phyloP scores from a whole-genome alignment of 2,329 filamentous ascomycete genomes.

The Cadophora malorum region DNA sequence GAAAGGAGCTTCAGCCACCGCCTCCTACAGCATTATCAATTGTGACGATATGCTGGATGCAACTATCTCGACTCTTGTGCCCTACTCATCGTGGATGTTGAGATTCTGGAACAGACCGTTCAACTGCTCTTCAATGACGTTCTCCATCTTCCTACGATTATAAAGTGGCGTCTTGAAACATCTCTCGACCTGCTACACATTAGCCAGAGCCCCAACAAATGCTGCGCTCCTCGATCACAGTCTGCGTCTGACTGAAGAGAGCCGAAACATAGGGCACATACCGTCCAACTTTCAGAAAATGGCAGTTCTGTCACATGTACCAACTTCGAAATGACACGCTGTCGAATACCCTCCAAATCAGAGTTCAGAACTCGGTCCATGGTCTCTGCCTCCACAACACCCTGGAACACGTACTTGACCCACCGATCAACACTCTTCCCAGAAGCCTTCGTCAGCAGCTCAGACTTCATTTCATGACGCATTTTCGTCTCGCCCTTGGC shows the following conservation, averaged over 20 bases:
- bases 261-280: neutral
- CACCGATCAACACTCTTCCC: slow-evolving; percentile 15
- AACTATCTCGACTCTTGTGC: no score
- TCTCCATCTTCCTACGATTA: neutral
- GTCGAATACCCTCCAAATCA: neutral
- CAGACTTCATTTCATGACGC: neutral
- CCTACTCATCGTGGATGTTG: slow-evolving; percentile 1
- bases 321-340: slow-evolving; percentile 15
- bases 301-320: slow-evolving; percentile 13
- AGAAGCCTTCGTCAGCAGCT: slow-evolving; percentile 6
- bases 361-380: neutral
- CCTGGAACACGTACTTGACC: slow-evolving; percentile 16
- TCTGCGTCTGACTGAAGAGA: neutral
- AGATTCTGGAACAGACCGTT: slow-evolving; percentile 4
- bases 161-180: neutral
- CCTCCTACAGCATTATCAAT: neutral
- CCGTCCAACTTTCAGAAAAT: slow-evolving; percentile 12
- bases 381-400: neutral
- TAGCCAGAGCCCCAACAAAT: neutral
- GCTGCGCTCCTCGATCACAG: neutral
- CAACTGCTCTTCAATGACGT: slow-evolving; percentile 5
- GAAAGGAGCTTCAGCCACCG: neutral
- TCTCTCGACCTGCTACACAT: neutral
- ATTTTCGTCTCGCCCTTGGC: neutral
- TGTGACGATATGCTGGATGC: neutral